Evolutionary conservation across 164 flowering plant genomes (phyloP), one percentile per base, ranked within the genome.

Genomic region (Kalanchoe fedtschenkoi): DNA sequence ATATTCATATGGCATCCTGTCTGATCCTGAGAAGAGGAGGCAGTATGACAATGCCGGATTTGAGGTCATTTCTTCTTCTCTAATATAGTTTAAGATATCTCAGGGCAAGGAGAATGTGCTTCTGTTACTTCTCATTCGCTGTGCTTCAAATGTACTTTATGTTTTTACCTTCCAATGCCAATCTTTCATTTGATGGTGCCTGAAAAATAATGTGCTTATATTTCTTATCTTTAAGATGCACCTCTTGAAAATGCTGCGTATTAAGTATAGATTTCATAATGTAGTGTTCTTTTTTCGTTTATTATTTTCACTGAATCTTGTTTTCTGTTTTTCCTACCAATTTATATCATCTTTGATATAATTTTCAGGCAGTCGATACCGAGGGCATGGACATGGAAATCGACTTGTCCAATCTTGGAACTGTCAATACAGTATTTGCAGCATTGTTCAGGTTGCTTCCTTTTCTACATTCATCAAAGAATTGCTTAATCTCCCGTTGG

Each of bases 391-490:
- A 91, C 72, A 86, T 91, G 99, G 99, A 95, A 73, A 82, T 91
- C 64, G 97, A 95, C 74, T 83, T 95, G 61, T 91, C 99, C 14
- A 95, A 86, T 71, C 82, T 91, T 51, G 97, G 99, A 60, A 91
- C 99, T 64, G 97, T 95, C 65, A 95, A 91, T 72, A 95, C 96
- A 8, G 78, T 95, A 91, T 91, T 91, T 84, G 97, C 97, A 11
- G 99, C 99, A 70, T 70, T 95, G 51, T 95, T 95, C 83, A 88
- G 99, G 99, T 93, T 61, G 68, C 30, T 34, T 16, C 34, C 62
- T 51, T 15, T 21, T 70, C 62, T 4, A 0, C 13, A 37, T 37
- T 37, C 21, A 29, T 22, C 17, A 21, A 13, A 38, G 29, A 15
- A 17, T 10, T 58, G 35, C 29, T 38, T 24, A 34, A 63, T 22